phyloP scores from a whole-genome alignment of 2,329 filamentous ascomycete genomes.

The Colletotrichum plurivorum region DNA sequence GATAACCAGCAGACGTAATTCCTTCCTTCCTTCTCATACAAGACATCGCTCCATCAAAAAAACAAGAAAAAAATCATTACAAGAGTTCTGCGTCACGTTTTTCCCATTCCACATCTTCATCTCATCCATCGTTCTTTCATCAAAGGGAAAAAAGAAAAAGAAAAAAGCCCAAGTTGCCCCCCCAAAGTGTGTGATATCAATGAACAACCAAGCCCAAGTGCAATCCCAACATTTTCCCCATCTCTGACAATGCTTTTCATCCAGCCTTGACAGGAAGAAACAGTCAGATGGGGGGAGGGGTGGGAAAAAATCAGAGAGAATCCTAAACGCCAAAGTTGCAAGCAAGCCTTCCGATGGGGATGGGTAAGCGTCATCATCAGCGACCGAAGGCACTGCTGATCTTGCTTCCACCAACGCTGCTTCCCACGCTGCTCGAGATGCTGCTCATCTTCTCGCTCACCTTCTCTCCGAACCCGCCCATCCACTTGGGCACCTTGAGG shows the following conservation, averaged over 20 bases:
- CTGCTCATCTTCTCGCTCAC: constrained; percentile 65
- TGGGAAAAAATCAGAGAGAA: not conserved
- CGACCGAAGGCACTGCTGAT: constrained; percentile 33
- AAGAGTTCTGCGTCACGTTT: no score
- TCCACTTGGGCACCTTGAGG: constrained; percentile 68
- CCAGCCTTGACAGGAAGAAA: no score
- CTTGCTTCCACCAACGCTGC: constrained; percentile 39
- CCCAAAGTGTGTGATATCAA: constrained; percentile 2
- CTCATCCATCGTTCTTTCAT: no score
- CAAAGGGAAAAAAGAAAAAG: no score
- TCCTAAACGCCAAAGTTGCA: constrained; percentile 32
- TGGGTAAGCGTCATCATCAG: not conserved
- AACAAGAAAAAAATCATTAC: no score
- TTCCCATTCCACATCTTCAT: no score
- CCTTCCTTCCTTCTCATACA: no score
- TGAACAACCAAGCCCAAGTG: not conserved
- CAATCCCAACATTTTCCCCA: not conserved
- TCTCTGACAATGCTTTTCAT: no score
- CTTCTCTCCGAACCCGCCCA: constrained; percentile 61
- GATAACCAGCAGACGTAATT: no score
- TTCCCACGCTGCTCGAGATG: constrained; percentile 60
- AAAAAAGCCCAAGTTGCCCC: no score
- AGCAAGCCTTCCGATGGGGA: constrained; percentile 4
- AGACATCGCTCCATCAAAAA: no score
- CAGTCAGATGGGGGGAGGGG: not conserved